Conservation (phyloP, 257 asterid genomes). For the Rauvolfia tetraphylla region DNA sequence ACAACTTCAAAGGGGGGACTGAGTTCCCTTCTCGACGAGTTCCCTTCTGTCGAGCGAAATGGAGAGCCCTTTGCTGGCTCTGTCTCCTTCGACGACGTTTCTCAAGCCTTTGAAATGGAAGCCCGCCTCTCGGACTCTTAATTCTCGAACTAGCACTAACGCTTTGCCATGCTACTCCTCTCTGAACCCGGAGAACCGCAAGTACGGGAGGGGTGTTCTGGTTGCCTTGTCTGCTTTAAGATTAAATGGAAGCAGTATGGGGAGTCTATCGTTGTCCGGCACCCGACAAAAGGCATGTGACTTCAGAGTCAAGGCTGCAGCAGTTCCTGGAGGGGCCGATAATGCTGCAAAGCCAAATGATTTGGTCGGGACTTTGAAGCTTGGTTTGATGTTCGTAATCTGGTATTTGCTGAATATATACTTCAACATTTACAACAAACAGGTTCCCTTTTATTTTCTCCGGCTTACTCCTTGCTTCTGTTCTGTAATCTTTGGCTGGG, state of each 20-base stretch:
- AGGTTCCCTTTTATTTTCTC: slow-evolving; percentile 33
- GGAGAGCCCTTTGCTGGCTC: slow-evolving; percentile 43
- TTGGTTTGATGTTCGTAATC: slow-evolving; percentile 63
- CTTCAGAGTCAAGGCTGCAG: slow-evolving; percentile 41
- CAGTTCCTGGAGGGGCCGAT: slow-evolving; percentile 39
- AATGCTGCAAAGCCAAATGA: slow-evolving; percentile 19
- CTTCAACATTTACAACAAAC: slow-evolving; percentile 89
- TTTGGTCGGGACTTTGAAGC: slow-evolving; percentile 36
- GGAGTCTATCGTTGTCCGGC: neutral
- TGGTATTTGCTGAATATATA: slow-evolving; percentile 78
- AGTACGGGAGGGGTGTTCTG: neutral
- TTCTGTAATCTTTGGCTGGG: neutral
- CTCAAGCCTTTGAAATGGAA: slow-evolving; percentile 27
- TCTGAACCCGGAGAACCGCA: slow-evolving; percentile 14
- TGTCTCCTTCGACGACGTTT: slow-evolving; percentile 45
- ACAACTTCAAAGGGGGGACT: neutral
- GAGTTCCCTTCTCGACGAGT: neutral
- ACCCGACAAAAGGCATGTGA: slow-evolving; percentile 7
- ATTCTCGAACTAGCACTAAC: slow-evolving; percentile 11
- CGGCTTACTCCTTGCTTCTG: neutral
- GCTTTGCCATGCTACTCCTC: slow-evolving; percentile 2
- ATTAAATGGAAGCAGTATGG: slow-evolving; percentile 7
- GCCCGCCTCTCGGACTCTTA: slow-evolving; percentile 15
- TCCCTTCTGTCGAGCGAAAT: slow-evolving; percentile 22
- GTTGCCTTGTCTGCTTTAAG: slow-evolving; percentile 8